phyloP scores from a whole-genome alignment of 805 yeast species.

The Monosporozyma servazzii region DNA sequence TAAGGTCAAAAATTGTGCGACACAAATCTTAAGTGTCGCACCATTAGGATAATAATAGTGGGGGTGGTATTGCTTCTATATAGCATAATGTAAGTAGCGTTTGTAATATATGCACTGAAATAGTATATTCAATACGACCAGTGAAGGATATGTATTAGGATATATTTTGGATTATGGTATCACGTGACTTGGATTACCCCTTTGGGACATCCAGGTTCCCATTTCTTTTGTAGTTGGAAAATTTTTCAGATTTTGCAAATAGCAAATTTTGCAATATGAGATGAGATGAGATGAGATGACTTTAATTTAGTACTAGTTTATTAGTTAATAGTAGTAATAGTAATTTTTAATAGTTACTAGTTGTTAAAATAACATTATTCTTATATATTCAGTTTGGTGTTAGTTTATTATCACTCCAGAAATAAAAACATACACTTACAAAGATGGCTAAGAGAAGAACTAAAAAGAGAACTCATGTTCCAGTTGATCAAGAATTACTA shows the following conservation, averaged over 20 bases:
- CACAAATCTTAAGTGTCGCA: no score
- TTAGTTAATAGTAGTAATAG: not conserved
- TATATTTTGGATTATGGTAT: not conserved
- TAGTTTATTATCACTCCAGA: not conserved
- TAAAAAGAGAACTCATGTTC: conserved; percentile 80
- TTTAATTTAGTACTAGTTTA: not conserved
- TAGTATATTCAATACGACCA: not conserved
- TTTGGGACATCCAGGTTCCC: not conserved
- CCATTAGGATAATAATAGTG: no score
- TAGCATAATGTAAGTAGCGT: no score
- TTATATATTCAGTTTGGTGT: not conserved
- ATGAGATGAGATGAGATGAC: not conserved
- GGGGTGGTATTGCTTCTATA: no score
- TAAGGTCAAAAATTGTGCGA: no score
- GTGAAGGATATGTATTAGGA: not conserved
- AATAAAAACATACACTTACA: not conserved
- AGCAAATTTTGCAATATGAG: not conserved
- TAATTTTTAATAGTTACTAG: not conserved
- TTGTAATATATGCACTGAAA: not conserved
- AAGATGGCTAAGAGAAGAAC: conserved; percentile 49
- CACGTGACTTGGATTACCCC: not conserved
- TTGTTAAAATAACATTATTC: not conserved
- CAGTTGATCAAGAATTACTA: conserved; percentile 46
- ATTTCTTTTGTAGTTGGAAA: not conserved
- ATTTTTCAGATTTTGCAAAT: not conserved